Evolutionary conservation across 139 green algal species (phyloP).

Genomic region (Zygnema circumcarinatum): DNA sequence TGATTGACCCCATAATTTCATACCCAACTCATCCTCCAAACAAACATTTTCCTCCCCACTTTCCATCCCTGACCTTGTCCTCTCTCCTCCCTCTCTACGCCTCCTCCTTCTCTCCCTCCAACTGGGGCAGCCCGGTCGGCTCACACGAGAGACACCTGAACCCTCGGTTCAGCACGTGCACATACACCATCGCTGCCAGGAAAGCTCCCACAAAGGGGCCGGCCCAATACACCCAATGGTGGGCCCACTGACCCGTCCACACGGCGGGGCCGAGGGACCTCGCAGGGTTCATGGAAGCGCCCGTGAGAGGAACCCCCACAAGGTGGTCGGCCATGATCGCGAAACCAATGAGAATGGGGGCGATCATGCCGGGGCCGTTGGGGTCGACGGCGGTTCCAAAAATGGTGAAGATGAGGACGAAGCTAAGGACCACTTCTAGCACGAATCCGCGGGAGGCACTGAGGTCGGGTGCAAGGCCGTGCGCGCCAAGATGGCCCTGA

Average conservation of each 20-base stretch:
- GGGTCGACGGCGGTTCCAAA: conserved; percentile 23
- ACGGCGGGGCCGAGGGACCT: conserved; percentile 39
- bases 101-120: no score
- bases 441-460: background rate
- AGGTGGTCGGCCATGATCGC: conserved; percentile 32
- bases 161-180: conserved; percentile 7
- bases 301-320: conserved; percentile 34
- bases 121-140: no score
- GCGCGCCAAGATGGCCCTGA: background rate
- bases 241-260: conserved; percentile 17
- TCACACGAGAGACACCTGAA: no score
- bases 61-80: no score
- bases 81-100: no score
- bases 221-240: conserved; percentile 54
- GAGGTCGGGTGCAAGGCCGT: background rate
- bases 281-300: conserved; percentile 53
- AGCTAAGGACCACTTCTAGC: conserved; percentile 31
- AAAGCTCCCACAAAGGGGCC: conserved; percentile 25
- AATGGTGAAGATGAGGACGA: conserved; percentile 52
- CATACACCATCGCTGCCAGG: conserved; percentile 28
- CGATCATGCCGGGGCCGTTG: background rate
- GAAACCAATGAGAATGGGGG: conserved; percentile 35
- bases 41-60: no score
- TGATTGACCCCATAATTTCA: no score
- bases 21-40: no score